Evolutionary conservation across 306 rosid species (phyloP).

Genomic region (Alnus glutinosa): DNA sequence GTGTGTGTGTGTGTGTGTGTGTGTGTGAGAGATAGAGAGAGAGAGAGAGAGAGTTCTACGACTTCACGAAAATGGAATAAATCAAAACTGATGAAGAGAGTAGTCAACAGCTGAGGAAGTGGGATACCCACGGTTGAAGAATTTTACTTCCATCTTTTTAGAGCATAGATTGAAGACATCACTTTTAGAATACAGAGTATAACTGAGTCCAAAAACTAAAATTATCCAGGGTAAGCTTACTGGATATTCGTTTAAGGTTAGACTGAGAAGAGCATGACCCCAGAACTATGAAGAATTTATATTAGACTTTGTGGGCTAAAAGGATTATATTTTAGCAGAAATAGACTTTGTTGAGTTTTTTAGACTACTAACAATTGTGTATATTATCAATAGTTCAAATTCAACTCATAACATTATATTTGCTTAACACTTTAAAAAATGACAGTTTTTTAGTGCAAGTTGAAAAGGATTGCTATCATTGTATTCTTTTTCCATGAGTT

Average conservation of each 20-base stretch:
- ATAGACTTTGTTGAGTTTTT: neutral
- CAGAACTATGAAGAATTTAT: neutral
- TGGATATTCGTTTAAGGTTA: neutral
- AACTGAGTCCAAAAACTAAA: neutral
- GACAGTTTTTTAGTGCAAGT: slow-evolving; percentile 1
- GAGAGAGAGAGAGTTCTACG: neutral
- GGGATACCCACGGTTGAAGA: no score
- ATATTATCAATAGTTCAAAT: neutral
- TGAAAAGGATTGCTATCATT: neutral
- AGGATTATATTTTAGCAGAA: neutral
- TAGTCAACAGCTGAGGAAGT: neutral
- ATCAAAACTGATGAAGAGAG: neutral
- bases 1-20: no score
- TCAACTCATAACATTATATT: neutral
- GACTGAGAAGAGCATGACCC: neutral
- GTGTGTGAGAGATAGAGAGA: neutral
- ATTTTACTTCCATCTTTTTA: no score
- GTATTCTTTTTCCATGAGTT: neutral
- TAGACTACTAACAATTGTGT: neutral
- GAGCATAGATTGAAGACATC: no score
- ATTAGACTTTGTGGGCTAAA: neutral
- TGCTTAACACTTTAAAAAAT: neutral
- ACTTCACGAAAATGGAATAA: neutral
- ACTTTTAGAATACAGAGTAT: neutral
- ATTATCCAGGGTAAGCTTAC: neutral